phyloP scores from a whole-genome alignment of 2,329 filamentous ascomycete species.

The Talaromyces sp. region DNA sequence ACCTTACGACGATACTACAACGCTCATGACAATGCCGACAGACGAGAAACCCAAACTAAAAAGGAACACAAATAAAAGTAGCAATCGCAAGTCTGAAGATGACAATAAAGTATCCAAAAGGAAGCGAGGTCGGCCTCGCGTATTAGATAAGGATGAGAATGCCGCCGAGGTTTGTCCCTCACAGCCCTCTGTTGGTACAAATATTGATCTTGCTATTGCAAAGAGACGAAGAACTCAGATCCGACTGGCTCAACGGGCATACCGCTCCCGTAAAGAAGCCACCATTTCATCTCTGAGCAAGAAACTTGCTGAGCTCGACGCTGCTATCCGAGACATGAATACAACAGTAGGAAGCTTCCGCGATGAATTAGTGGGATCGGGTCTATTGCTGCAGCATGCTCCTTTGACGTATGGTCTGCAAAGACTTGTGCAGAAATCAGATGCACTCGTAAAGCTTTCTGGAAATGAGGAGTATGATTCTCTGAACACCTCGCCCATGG shows the following conservation, averaged over 20 bases:
- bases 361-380: constrained; percentile 57
- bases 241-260: constrained; percentile 77
- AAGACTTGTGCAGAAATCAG: constrained; percentile 57
- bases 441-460: constrained; percentile 50
- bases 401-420: constrained; percentile 58
- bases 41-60: neutral
- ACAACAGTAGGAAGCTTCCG: constrained; percentile 66
- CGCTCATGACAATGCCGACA: neutral
- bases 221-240: constrained; percentile 82
- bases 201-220: neutral
- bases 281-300: constrained; percentile 71
- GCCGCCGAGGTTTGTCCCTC: constrained; percentile 65
- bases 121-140: constrained; percentile 67
- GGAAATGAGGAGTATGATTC: constrained; percentile 21
- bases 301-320: constrained; percentile 64
- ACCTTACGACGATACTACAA: neutral
- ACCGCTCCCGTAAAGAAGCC: constrained; percentile 77
- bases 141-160: constrained; percentile 74
- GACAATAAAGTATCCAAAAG: constrained; percentile 34
- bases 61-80: neutral
- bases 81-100: neutral
- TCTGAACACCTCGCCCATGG: neutral
- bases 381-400: constrained; percentile 57
- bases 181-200: neutral
- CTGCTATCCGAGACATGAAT: constrained; percentile 70